Conservation (phyloP, 371 early-diverging fungal genomes). For the Mycotypha africana region DNA sequence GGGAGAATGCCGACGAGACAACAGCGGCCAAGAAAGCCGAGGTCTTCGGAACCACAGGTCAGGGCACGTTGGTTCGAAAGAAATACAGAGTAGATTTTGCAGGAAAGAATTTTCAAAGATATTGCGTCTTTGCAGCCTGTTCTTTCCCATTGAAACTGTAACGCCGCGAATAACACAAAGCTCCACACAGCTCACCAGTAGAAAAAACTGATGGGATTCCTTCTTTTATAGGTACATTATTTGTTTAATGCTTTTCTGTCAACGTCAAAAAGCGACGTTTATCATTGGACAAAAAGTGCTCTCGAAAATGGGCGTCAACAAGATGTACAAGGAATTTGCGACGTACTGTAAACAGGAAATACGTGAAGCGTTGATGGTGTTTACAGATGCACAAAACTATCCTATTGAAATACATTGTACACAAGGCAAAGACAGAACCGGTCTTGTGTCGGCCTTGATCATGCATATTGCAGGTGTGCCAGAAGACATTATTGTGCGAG, state of each 20-base stretch:
- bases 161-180: too few relatives aligned
- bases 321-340: conserved; percentile 56
- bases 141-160: conserved; percentile 31
- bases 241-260: conserved; percentile 21
- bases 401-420: conserved; percentile 77
- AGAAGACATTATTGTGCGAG: conserved; percentile 52
- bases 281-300: conserved; percentile 46
- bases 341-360: conserved; percentile 51
- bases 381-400: conserved; percentile 50
- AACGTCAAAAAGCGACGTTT: conserved; percentile 40
- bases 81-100: conserved; percentile 39
- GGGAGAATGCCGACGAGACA: neutral
- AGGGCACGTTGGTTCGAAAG: conserved; percentile 11
- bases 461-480: conserved; percentile 55
- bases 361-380: conserved; percentile 43
- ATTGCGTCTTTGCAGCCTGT: conserved; percentile 36
- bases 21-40: neutral
- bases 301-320: conserved; percentile 50
- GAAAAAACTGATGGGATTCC: neutral
- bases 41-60: conserved; percentile 5
- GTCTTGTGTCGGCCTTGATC: conserved; percentile 57
- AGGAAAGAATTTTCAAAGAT: conserved; percentile 36
- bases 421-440: conserved; percentile 79
- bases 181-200: neutral
- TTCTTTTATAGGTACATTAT: conserved; percentile 21